Conservation (phyloP, 148 eudicot species). For the Suaeda aralocaspica region DNA sequence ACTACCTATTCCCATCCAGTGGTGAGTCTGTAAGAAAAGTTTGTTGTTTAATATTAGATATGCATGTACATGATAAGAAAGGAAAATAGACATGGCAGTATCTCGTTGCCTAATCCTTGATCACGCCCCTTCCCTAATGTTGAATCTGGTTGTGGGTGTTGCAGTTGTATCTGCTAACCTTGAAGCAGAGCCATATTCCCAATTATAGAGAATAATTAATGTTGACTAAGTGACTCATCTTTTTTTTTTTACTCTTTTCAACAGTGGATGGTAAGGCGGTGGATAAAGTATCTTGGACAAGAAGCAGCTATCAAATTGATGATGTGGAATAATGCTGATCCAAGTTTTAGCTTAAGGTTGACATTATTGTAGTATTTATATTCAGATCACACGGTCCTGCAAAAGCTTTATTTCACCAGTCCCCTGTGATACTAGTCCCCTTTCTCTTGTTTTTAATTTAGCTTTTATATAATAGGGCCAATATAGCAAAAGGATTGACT, state of each 20-base stretch:
- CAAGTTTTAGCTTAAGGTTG: constrained; percentile 81
- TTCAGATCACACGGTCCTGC: neutral
- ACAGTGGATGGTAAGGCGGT: constrained; percentile 97
- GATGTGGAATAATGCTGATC: constrained; percentile 88
- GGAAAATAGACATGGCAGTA: neutral
- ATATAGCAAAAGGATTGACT: constrained; percentile 63
- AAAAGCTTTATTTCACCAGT: neutral
- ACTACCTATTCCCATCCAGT: constrained; percentile 96
- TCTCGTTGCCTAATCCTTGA: neutral
- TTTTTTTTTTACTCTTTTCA: constrained; percentile 1
- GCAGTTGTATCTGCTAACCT: neutral
- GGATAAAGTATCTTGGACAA: constrained; percentile 71
- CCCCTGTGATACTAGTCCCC: neutral
- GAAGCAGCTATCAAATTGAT: constrained; percentile 78
- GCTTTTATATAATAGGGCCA: constrained; percentile 54
- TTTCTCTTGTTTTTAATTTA: constrained; percentile 8
- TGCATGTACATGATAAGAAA: neutral
- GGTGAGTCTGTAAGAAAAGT: constrained; percentile 46
- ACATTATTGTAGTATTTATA: neutral
- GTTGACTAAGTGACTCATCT: too few relatives aligned
- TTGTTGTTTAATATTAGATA: neutral
- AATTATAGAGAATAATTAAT: neutral
- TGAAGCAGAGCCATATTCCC: neutral
- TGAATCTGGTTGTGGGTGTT: too few relatives aligned
- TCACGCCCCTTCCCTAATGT: too few relatives aligned